Evolutionary conservation across 768 basidiomycete genomes (phyloP), one percentile per base, ranked within the genome.

Genomic region (Lanmaoa pseudosensibilis): DNA sequence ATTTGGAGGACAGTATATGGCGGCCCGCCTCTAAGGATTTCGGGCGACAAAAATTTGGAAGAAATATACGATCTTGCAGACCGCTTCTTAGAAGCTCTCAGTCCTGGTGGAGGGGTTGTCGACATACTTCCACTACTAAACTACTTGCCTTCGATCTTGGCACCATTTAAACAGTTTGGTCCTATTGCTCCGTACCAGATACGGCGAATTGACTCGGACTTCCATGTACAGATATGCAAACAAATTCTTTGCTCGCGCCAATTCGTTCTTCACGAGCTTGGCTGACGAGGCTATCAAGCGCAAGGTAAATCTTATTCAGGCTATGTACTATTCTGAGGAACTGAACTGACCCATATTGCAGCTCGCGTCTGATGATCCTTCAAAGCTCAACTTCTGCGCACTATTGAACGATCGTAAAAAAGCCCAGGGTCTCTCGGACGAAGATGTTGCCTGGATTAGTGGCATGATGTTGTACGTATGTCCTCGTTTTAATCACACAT

Each of bases 161-260:
- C 53, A 34, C 47, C 57, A n/a, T 58, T 58, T 5, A 58, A 54
- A 50, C 52, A 54, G 56, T 57, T 37, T 10, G 8, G 51, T 57
- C 46, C 39, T 33, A 19, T 15, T 13, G 11, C 23, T 41, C 23
- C 36, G 3, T 16, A 8, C 33, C 13, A 12, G 5, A 18, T 5
- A 27, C 36, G 18, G 34, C 16, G 12, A 10, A 11, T 47, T 50
- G 32, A 52, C 10, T n/a, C n/a, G n/a, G n/a, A n/a, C n/a, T n/a
- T 19, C 25, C 3, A 25, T 36, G 19, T 23, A 25, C 18, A 57
- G 56, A 16, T 54, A 58, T 37, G 56, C 56, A 4, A 49, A 44
- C 12, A 44, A 49, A 19, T 57, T 57, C 11, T 57, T 53, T 32
- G 36, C 52, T 19, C 56, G 52, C 4, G 51, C 52, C 32, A 54